Evolutionary conservation across 1,284 basidiomycete species (phyloP).

Genomic region (Apiotrichum montevideense): DNA sequence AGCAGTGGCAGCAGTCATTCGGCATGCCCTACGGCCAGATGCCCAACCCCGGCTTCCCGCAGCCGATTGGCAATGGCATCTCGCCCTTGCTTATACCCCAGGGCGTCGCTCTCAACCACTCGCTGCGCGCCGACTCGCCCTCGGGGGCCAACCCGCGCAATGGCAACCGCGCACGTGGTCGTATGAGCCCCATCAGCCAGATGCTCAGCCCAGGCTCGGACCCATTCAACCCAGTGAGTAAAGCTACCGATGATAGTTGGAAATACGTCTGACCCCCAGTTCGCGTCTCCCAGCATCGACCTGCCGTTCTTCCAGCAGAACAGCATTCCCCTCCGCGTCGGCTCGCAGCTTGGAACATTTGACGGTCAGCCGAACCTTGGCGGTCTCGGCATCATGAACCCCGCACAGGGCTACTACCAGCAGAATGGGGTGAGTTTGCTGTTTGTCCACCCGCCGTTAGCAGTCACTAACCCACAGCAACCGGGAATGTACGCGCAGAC

Average conservation of each 20-base stretch:
- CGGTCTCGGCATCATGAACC: slow-evolving; percentile 40
- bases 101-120: slow-evolving; percentile 36
- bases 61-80: slow-evolving; percentile 20
- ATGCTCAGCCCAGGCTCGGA: slow-evolving; percentile 47
- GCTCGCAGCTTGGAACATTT: slow-evolving; percentile 26
- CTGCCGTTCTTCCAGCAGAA: slow-evolving; percentile 29
- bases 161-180: slow-evolving; percentile 16
- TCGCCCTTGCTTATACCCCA: slow-evolving; percentile 40
- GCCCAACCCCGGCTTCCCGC: slow-evolving; percentile 24
- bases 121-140: slow-evolving; percentile 21
- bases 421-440: not conserved
- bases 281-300: slow-evolving; percentile 40
- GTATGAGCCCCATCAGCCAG: slow-evolving; percentile 35
- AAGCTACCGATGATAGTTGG: too few species aligned
- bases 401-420: slow-evolving; percentile 14
- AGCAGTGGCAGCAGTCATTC: slow-evolving; percentile 17
- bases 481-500: slow-evolving; percentile 19
- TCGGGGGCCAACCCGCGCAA: slow-evolving; percentile 27
- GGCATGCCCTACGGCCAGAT: slow-evolving; percentile 13
- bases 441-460: too few species aligned
- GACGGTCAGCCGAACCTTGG: slow-evolving; percentile 41
- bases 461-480: not conserved
- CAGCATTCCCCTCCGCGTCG: slow-evolving; percentile 22
- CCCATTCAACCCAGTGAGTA: slow-evolving; percentile 41
- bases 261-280: not conserved